A percentile compares a stretch with the other conserved stretches of the same genome.
phyloP scores from a whole-genome alignment of 2,329 filamentous ascomycete species.

The Aspergillus aculeatus region DNA sequence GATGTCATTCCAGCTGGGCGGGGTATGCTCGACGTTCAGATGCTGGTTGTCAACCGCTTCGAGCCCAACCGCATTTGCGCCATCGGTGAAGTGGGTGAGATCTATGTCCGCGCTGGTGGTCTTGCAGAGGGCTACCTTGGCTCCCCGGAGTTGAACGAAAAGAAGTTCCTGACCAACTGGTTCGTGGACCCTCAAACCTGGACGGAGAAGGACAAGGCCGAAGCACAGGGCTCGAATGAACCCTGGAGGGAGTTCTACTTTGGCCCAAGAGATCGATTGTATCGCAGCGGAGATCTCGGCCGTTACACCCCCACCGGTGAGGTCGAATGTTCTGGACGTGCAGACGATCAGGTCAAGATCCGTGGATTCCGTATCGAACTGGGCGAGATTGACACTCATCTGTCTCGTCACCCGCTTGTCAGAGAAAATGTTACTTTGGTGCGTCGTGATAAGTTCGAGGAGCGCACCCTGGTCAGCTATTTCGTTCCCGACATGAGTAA shows the following conservation, averaged over 20 bases:
- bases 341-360: slow-evolving; percentile 91
- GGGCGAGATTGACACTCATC: slow-evolving; percentile 83
- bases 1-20: slow-evolving; percentile 80
- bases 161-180: slow-evolving; percentile 84
- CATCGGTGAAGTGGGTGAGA: slow-evolving; percentile 79
- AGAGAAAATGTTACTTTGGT: slow-evolving; percentile 85
- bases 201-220: slow-evolving; percentile 62
- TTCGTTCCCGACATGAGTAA: slow-evolving; percentile 77
- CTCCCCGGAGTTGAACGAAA: slow-evolving; percentile 60
- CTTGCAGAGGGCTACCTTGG: slow-evolving; percentile 77
- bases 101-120: slow-evolving; percentile 78
- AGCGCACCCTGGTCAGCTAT: slow-evolving; percentile 83
- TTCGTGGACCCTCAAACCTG: slow-evolving; percentile 74
- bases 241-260: slow-evolving; percentile 77
- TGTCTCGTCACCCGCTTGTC: slow-evolving; percentile 71
- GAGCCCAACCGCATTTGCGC: slow-evolving; percentile 68
- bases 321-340: slow-evolving; percentile 75
- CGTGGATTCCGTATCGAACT: slow-evolving; percentile 94
- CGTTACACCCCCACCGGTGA: slow-evolving; percentile 68
- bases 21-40: slow-evolving; percentile 86
- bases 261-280: slow-evolving; percentile 80
- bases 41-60: slow-evolving; percentile 75
- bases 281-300: slow-evolving; percentile 84
- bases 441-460: slow-evolving; percentile 78
- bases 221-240: slow-evolving; percentile 54